phyloP scores from a whole-genome alignment of 1,284 basidiomycete species.

The Austroboletus rostrupii region DNA sequence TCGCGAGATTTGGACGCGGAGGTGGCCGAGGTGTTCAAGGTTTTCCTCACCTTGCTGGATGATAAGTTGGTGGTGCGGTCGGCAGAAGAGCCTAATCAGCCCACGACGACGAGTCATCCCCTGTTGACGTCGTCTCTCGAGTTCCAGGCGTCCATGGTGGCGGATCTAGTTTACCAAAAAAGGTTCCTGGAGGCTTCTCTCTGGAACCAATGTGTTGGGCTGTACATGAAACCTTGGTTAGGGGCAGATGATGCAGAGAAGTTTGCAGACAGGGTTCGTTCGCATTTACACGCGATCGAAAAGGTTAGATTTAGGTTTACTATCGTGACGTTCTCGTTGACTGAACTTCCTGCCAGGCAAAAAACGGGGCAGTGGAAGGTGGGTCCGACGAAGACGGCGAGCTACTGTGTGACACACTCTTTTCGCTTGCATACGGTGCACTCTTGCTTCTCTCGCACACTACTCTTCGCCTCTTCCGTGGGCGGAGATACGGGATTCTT shows the following conservation, averaged over 20 bases:
- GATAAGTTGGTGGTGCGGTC: slow-evolving; percentile 42
- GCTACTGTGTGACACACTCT: slow-evolving; percentile 87
- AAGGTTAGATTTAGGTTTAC: slow-evolving; percentile 36
- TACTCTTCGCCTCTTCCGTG: slow-evolving; percentile 85
- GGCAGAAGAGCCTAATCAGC: slow-evolving; percentile 41
- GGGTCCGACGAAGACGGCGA: slow-evolving; percentile 74
- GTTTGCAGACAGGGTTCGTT: slow-evolving; percentile 64
- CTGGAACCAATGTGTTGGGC: slow-evolving; percentile 75
- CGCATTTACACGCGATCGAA: slow-evolving; percentile 78
- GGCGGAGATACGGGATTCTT: slow-evolving; percentile 91
- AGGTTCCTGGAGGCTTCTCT: slow-evolving; percentile 57
- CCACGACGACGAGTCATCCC: slow-evolving; percentile 44
- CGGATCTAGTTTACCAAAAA: slow-evolving; percentile 72
- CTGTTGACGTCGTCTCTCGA: slow-evolving; percentile 54
- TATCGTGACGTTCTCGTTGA: slow-evolving; percentile 7
- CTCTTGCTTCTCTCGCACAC: slow-evolving; percentile 95
- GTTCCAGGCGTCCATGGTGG: slow-evolving; percentile 72
- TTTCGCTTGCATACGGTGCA: slow-evolving; percentile 96
- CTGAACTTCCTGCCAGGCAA: slow-evolving; percentile 41
- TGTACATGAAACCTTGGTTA: slow-evolving; percentile 71
- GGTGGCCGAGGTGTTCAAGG: slow-evolving; percentile 50
- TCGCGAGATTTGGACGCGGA: slow-evolving; percentile 66
- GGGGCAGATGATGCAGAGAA: slow-evolving; percentile 41
- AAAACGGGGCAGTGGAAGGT: slow-evolving; percentile 39
- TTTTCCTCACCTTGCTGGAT: slow-evolving; percentile 62